These are phyloP conservation scores for Sphaerulina musiva DNA, from an alignment of 2,329 filamentous ascomycete species.

Conservation along the genomic window DNA sequence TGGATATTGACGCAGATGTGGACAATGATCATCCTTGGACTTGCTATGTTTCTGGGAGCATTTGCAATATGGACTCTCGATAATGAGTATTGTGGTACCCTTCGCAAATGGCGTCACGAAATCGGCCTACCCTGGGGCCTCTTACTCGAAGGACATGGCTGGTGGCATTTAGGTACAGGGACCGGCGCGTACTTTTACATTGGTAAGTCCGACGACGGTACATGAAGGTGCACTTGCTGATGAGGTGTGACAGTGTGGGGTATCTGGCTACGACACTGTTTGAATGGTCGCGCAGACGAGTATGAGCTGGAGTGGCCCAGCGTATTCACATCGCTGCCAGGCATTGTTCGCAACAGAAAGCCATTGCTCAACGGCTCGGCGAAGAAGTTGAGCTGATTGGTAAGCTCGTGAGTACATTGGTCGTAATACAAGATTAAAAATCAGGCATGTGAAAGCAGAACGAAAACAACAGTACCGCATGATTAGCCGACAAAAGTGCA, in stretches of 20 bases:
- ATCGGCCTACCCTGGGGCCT: constrained; percentile 75
- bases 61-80: constrained; percentile 75
- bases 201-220: constrained; percentile 19
- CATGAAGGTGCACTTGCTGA: neutral
- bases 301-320: constrained; percentile 65
- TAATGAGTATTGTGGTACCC: constrained; percentile 62
- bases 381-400: constrained; percentile 15
- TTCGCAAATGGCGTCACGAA: constrained; percentile 59
- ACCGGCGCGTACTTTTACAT: constrained; percentile 83
- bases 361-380: constrained; percentile 13
- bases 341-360: constrained; percentile 37
- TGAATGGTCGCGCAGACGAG: constrained; percentile 66
- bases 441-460: neutral
- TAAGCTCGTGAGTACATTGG: neutral
- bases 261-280: constrained; percentile 69
- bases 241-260: constrained; percentile 51
- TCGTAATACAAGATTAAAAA: neutral
- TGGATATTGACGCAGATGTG: constrained; percentile 64
- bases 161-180: constrained; percentile 78
- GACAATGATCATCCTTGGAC: constrained; percentile 62
- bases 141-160: constrained; percentile 65
- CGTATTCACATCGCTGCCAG: constrained; percentile 50
- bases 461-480: too few relatives aligned
- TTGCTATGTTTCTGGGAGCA: constrained; percentile 65
- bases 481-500: neutral